Conservation (phyloP, 768 basidiomycete species). For the Paxillus rubicundulus region DNA sequence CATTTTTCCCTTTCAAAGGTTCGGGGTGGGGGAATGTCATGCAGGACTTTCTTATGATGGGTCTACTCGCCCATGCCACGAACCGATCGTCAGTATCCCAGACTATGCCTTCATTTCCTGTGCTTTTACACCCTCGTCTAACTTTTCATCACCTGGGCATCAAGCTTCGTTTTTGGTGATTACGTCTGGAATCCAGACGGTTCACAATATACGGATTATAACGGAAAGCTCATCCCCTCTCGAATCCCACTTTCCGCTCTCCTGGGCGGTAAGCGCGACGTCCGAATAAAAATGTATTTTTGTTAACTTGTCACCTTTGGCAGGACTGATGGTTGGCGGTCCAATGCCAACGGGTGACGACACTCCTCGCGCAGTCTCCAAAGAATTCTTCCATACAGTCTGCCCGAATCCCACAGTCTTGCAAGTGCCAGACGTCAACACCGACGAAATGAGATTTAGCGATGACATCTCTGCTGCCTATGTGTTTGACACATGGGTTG, state of each 20-base stretch:
- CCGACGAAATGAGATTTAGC: slow-evolving; percentile 27
- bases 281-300: not conserved
- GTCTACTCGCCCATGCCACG: slow-evolving; percentile 33
- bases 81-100: slow-evolving; percentile 33
- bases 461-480: slow-evolving; percentile 23
- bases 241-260: slow-evolving; percentile 42
- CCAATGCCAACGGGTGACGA: slow-evolving; percentile 31
- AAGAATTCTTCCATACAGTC: slow-evolving; percentile 38
- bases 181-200: slow-evolving; percentile 40
- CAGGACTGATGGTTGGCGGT: slow-evolving; percentile 43
- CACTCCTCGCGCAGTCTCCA: slow-evolving; percentile 36
- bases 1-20: slow-evolving; percentile 18
- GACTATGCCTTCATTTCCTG: not conserved
- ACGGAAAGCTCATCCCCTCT: slow-evolving; percentile 38
- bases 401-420: slow-evolving; percentile 39
- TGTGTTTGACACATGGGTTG: slow-evolving; percentile 39
- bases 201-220: slow-evolving; percentile 36
- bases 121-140: not conserved
- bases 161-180: slow-evolving; percentile 43
- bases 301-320: not conserved
- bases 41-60: slow-evolving; percentile 39
- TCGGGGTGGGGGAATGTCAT: slow-evolving; percentile 42
- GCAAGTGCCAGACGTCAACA: slow-evolving; percentile 27
- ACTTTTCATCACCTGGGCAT: not conserved
- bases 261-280: slow-evolving; percentile 31